Conservation (phyloP, 192 early-diverging fungal genomes). For the Coemansia sp. region DNA sequence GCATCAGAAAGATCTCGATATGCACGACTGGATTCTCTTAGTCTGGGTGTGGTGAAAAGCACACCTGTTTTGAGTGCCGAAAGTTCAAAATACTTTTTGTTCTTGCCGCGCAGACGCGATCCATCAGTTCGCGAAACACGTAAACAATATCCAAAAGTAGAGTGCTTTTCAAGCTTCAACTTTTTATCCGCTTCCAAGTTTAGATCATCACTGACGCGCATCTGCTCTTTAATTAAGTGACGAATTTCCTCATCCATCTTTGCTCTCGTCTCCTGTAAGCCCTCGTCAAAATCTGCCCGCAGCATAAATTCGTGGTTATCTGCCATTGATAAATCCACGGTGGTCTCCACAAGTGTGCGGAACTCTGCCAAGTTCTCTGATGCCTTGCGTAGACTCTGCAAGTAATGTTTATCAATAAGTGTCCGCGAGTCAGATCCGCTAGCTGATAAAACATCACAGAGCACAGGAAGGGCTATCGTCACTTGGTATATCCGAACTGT, state of each 20-base stretch:
- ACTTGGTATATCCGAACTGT: conserved; percentile 90
- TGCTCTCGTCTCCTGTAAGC: conserved; percentile 34
- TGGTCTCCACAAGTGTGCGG: conserved; percentile 84
- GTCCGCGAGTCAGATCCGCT: conserved; percentile 35
- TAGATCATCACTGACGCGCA: conserved; percentile 58
- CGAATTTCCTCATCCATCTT: conserved; percentile 57
- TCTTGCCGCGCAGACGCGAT: conserved; percentile 64
- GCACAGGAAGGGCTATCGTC: conserved; percentile 63
- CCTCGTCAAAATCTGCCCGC: conserved; percentile 78
- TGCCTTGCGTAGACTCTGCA: conserved; percentile 54
- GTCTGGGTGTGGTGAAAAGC: conserved; percentile 74
- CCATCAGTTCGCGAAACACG: conserved; percentile 74
- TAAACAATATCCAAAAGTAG: conserved; percentile 81
- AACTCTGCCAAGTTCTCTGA: conserved; percentile 62
- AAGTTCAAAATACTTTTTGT: conserved; percentile 74
- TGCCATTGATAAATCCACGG: conserved; percentile 81
- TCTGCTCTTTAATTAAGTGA: conserved; percentile 63
- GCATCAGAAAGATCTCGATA: conserved; percentile 59
- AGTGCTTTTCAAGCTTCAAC: conserved; percentile 86
- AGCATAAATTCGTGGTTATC: conserved; percentile 87
- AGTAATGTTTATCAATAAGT: conserved; percentile 56
- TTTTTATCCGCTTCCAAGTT: conserved; percentile 80
- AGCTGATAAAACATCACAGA: conserved; percentile 60
- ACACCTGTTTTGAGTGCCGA: conserved; percentile 87
- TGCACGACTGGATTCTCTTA: conserved; percentile 64